A percentile compares a stretch with the other conserved stretches of the same genome.
Evolutionary conservation across 257 asterid species (phyloP).

Genomic region (Thymus quinquecostatus): DNA sequence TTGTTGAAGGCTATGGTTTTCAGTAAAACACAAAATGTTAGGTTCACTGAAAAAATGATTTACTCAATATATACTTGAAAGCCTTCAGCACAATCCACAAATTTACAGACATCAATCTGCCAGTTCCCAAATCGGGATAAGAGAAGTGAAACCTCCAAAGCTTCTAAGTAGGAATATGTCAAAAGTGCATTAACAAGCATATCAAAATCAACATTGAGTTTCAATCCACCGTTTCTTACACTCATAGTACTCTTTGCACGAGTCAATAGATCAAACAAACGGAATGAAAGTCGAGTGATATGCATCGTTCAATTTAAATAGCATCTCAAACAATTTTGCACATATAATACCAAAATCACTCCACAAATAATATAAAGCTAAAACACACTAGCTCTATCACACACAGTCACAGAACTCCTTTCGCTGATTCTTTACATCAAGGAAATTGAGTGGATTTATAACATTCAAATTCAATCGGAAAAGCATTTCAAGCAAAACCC

Average conservation of each 20-base stretch:
- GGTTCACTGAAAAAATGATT: not conserved
- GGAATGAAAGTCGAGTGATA: not conserved
- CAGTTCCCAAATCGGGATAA: not conserved
- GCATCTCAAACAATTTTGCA: not conserved
- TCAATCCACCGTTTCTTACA: not conserved
- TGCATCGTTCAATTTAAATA: not conserved
- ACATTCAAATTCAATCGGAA: no score
- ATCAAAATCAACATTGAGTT: not conserved
- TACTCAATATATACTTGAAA: not conserved
- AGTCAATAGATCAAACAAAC: not conserved
- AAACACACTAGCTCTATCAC: no score
- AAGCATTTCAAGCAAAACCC: no score
- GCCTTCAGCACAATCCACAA: no score
- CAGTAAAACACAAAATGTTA: conserved; percentile 23
- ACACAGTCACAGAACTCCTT: no score
- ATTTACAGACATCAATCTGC: not conserved
- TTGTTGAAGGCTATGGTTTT: conserved; percentile 70
- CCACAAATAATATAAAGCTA: not conserved
- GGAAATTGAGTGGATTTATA: no score
- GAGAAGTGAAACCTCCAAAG: not conserved
- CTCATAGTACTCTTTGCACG: not conserved
- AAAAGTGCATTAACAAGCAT: not conserved
- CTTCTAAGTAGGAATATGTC: not conserved
- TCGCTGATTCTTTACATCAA: no score
- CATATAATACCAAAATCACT: not conserved